These are phyloP conservation scores for Colletotrichum magnum DNA, from an alignment of 2,329 filamentous ascomycete genomes.

Conservation along the genomic window DNA sequence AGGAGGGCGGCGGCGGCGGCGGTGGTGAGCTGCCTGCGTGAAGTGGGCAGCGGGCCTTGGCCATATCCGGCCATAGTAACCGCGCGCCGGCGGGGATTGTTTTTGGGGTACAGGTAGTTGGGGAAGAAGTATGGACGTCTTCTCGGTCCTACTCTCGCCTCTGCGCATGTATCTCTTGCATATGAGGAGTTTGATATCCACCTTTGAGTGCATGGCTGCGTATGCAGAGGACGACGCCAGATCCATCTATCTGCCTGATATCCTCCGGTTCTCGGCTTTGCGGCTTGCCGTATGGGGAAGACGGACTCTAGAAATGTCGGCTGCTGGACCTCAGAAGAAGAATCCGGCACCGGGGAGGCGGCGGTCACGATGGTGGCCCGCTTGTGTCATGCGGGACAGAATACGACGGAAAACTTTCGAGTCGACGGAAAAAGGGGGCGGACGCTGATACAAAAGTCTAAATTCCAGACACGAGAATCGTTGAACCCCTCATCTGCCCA, in stretches of 20 bases:
- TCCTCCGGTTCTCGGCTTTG: constrained; percentile 8
- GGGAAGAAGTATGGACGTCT: constrained; percentile 10
- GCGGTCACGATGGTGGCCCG: not conserved
- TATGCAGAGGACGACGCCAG: constrained; percentile 9
- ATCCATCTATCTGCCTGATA: no score
- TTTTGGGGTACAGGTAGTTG: constrained; percentile 29
- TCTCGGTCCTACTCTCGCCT: constrained; percentile 1
- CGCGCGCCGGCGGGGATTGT: constrained; percentile 5
- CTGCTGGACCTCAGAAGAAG: constrained; percentile 6
- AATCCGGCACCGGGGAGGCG: not conserved
- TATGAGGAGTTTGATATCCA: constrained; percentile 9
- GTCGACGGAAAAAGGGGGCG: constrained; percentile 20
- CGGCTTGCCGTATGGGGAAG: constrained; percentile 17
- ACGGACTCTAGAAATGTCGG: constrained; percentile 13
- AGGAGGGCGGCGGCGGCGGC: not conserved
- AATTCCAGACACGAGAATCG: constrained; percentile 13
- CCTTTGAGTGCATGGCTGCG: constrained; percentile 11
- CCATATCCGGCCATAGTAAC: constrained; percentile 25
- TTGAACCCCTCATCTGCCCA: not conserved
- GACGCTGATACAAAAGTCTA: constrained; percentile 26
- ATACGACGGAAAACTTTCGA: constrained; percentile 5
- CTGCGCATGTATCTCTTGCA: not conserved
- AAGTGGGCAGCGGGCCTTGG: constrained; percentile 31
- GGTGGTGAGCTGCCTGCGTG: not conserved
- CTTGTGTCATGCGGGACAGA: not conserved